Evolutionary conservation across 805 yeast species (phyloP), one percentile per base, ranked within the genome.

Genomic region (Metschnikowia baotianmanensis): DNA sequence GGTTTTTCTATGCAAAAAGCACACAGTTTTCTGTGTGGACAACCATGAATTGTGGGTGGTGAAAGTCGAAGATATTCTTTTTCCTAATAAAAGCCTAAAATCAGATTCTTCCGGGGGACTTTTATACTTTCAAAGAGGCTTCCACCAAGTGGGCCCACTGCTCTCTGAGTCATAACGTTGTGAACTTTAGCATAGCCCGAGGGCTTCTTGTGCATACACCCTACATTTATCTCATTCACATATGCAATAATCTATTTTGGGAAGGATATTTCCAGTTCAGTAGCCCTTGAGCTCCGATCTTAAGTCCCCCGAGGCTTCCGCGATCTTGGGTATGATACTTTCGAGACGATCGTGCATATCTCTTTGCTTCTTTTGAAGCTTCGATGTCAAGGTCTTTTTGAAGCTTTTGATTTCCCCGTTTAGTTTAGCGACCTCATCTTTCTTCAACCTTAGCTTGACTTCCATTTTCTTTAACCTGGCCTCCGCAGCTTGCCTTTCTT

Each of bases 31-130:
- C 36, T 58, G 59, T 9, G 82, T 88, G 1, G 89, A 85, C 45
- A 88, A 85, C 55, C 98, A 91, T 63, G 96, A 90, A 57, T 79
- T 91, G 3, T 87, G 96, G 93, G 78, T 89, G 4, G 96, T 87
- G 3, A 73, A 77, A 44, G 95, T 91, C 4, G 63, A 69, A 25
- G 83, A 83, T 29, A 76, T 84, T 3, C 46, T 66, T 27, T 47
- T 46, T n/a, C 64, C 62, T 2, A 59, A 61, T 26, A 42, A 46
- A 9, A 25, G 40, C 9, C 42, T 45, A 19, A 42, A 23, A 2
- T 12, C 40, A 9, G 36, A 41, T 21, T 42, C 67, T 27, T 64
- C 76, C 2, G 90, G 90, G 12, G 91, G 91, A 0, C 58, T 85
- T 31, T 53, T 85, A 12, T 83, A 83, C 51, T 83, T 75, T 58